Evolutionary conservation across 2,329 filamentous ascomycete species (phyloP).

Genomic region (Myriangium duriaei): DNA sequence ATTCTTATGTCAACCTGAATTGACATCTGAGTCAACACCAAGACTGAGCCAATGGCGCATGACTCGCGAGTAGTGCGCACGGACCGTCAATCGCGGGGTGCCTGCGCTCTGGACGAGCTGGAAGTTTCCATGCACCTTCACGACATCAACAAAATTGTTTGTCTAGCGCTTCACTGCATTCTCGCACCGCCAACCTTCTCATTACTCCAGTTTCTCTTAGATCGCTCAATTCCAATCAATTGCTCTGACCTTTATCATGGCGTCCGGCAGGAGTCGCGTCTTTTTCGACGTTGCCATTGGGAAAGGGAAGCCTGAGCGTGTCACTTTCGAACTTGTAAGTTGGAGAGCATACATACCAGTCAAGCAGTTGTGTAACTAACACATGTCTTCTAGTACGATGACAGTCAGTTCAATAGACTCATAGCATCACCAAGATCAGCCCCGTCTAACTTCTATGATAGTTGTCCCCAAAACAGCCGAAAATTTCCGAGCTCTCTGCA

Average conservation of each 20-base stretch:
- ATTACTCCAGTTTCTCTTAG: too few species aligned
- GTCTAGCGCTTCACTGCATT: too few species aligned
- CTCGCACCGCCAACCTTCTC: too few species aligned
- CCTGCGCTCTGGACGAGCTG: conserved; percentile 3
- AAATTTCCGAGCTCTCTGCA: conserved; percentile 91
- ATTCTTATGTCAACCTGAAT: conserved; percentile 1
- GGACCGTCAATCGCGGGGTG: conserved; percentile 8
- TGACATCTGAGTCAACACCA: too few species aligned
- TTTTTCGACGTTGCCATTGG: conserved; percentile 90
- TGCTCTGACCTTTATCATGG: too few species aligned
- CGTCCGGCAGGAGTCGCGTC: conserved; percentile 53
- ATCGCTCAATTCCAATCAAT: too few species aligned
- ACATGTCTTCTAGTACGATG: conserved; percentile 26
- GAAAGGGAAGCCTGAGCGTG: conserved; percentile 57
- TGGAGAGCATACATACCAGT: conserved; percentile 12
- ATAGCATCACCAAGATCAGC: too few species aligned
- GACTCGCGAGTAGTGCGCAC: conserved; percentile 1
- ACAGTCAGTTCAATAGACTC: conserved; percentile 19
- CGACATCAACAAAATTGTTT: neutral
- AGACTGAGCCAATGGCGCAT: too few species aligned
- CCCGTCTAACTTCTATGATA: conserved; percentile 16
- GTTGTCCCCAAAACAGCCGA: conserved; percentile 90
- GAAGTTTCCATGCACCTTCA: conserved; percentile 9
- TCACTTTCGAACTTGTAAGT: conserved; percentile 72
- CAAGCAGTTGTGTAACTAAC: neutral